These are phyloP conservation scores for Cladosporium austrohemisphaericum DNA, from an alignment of 2,329 filamentous ascomycete genomes.

Conservation along the genomic window DNA sequence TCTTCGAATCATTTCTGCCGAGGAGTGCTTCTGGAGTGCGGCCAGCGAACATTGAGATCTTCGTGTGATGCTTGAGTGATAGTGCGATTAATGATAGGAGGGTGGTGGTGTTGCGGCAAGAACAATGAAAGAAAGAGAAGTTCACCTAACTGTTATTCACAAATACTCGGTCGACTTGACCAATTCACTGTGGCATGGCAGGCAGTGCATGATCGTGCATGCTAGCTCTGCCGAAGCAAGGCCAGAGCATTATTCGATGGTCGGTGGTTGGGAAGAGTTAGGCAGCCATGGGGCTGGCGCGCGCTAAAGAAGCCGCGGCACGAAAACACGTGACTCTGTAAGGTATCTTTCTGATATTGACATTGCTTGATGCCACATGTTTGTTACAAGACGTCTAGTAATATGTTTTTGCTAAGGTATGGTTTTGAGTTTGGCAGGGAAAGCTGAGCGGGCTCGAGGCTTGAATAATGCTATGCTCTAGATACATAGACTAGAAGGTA, in stretches of 20 bases:
- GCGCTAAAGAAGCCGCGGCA: conserved; percentile 1
- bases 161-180: conserved; percentile 1
- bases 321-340: background rate
- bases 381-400: no score
- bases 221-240: conserved; percentile 15
- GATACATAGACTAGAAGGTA: no score
- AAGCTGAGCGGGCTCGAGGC: no score
- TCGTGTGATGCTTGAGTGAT: no score
- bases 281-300: conserved; percentile 1
- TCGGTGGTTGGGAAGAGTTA: conserved; percentile 9
- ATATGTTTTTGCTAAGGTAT: no score
- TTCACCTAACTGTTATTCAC: conserved; percentile 3
- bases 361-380: no score
- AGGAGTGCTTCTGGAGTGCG: conserved; percentile 79
- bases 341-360: background rate
- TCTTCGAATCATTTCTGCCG: conserved; percentile 76
- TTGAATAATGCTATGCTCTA: no score
- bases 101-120: background rate
- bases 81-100: no score
- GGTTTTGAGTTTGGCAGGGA: no score
- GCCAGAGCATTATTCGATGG: conserved; percentile 10
- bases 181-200: conserved; percentile 8
- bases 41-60: no score
- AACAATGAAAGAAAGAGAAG: background rate
- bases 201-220: conserved; percentile 6